Conservation (phyloP, 2,329 filamentous ascomycete species). For the Fusarium equiseti region DNA sequence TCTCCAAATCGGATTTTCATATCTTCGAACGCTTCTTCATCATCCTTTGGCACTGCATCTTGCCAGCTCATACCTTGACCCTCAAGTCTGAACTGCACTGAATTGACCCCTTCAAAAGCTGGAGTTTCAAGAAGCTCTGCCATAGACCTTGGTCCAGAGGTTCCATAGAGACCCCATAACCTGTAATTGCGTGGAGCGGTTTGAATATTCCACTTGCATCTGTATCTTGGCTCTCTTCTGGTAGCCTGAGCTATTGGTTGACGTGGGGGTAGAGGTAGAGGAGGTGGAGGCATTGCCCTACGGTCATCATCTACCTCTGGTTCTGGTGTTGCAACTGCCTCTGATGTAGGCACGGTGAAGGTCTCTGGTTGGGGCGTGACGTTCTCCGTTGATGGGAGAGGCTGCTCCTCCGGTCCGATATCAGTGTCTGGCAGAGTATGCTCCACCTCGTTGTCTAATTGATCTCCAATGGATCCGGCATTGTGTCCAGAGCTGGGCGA, state of each 20-base stretch:
- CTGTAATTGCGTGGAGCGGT: background rate
- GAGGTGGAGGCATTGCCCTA: constrained; percentile 8
- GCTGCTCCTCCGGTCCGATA: fast-evolving
- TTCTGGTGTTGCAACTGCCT: background rate
- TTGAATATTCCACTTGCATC: constrained; percentile 9
- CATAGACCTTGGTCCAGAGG: background rate
- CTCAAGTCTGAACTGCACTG: constrained; percentile 4
- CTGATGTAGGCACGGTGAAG: background rate
- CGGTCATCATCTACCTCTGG: background rate
- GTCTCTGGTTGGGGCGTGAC: background rate
- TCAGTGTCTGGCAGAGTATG: fast-evolving
- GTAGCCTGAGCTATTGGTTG: fast-evolving
- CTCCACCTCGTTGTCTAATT: fast-evolving
- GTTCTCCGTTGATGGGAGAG: background rate
- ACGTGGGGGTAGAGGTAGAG: background rate
- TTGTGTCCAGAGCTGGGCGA: background rate
- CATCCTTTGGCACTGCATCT: background rate
- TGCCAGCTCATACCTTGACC: constrained; percentile 23
- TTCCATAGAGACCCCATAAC: background rate
- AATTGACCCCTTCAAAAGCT: background rate
- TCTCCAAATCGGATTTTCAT: constrained; percentile 16
- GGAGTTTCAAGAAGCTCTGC: background rate
- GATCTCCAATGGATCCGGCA: too few relatives aligned
- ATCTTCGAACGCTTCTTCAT: constrained; percentile 5
- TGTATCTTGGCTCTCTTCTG: background rate